These are phyloP conservation scores for Hawksworthiomyces lignivorus DNA, from an alignment of 2,329 filamentous ascomycete genomes.

Conservation along the genomic window DNA sequence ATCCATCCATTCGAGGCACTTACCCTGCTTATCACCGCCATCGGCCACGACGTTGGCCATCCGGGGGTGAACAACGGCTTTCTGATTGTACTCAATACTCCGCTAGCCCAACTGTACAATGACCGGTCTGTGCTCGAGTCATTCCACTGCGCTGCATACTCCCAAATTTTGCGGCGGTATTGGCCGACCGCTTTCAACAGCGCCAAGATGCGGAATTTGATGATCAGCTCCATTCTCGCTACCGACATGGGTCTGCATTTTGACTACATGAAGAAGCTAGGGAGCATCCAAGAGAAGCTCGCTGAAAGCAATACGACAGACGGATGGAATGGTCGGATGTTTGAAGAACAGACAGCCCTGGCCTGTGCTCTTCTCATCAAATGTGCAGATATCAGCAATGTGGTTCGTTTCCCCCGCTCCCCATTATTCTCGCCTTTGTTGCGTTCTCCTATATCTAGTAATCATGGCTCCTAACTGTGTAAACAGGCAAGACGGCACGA, in stretches of 20 bases:
- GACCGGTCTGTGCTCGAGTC: slow-evolving; percentile 94
- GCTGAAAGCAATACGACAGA: slow-evolving; percentile 58
- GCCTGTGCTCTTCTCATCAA: slow-evolving; percentile 93
- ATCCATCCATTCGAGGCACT: slow-evolving; percentile 83
- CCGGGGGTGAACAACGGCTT: slow-evolving; percentile 98
- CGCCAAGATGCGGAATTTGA: slow-evolving; percentile 71
- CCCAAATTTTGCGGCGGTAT: slow-evolving; percentile 85
- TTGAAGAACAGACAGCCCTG: slow-evolving; percentile 70
- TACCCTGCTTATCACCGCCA: slow-evolving; percentile 86
- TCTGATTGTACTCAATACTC: slow-evolving; percentile 82
- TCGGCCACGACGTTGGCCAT: slow-evolving; percentile 95
- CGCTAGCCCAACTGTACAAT: slow-evolving; percentile 91
- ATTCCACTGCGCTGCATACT: slow-evolving; percentile 95
- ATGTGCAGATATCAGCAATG: slow-evolving; percentile 97
- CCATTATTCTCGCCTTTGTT: background rate
- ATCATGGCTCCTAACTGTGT: slow-evolving; percentile 11
- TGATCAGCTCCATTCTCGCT: slow-evolving; percentile 96
- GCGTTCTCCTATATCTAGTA: background rate
- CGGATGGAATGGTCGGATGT: slow-evolving; percentile 67
- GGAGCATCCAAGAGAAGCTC: slow-evolving; percentile 72
- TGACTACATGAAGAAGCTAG: slow-evolving; percentile 87
- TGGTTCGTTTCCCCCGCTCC: slow-evolving; percentile 51
- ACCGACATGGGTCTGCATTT: slow-evolving; percentile 98
- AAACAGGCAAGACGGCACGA: slow-evolving; percentile 72
- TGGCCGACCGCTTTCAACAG: slow-evolving; percentile 82